Conservation (phyloP, 2,329 filamentous ascomycete genomes). For the Sporothrix schenckii region DNA sequence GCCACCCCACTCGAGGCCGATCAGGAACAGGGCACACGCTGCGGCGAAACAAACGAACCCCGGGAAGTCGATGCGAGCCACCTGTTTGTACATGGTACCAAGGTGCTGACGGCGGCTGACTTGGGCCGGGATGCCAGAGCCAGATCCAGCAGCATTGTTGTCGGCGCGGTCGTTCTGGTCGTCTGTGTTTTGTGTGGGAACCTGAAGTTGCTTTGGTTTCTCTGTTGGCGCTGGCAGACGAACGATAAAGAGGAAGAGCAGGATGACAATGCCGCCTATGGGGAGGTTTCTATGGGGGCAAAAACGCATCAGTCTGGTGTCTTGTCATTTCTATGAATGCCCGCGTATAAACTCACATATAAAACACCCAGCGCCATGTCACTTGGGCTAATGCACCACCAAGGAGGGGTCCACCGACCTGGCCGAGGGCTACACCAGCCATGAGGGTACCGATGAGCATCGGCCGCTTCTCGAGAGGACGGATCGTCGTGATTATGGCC, state of each 20-base stretch:
- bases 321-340: not conserved
- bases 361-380: constrained; percentile 59
- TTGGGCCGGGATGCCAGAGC: constrained; percentile 37
- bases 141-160: constrained; percentile 36
- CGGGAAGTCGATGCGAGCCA: constrained; percentile 45
- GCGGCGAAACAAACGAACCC: constrained; percentile 51
- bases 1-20: constrained; percentile 52
- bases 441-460: constrained; percentile 59
- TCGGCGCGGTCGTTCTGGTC: not conserved
- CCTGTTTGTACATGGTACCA: not conserved
- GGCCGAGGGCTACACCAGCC: constrained; percentile 58
- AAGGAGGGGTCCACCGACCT: constrained; percentile 54
- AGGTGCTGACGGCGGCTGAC: constrained; percentile 38
- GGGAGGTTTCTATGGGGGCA: constrained; percentile 53
- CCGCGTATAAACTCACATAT: constrained; percentile 44
- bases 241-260: constrained; percentile 41
- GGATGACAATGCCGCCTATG: constrained; percentile 45
- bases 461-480: constrained; percentile 58
- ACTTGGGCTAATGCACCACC: constrained; percentile 56
- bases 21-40: constrained; percentile 47
- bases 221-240: constrained; percentile 34
- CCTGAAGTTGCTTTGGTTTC: constrained; percentile 42
- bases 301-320: not conserved
- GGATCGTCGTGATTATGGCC: constrained; percentile 52
- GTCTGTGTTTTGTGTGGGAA: constrained; percentile 37